Evolutionary conservation across 805 yeast species (phyloP).

Genomic region (Candida ascalaphidarum): DNA sequence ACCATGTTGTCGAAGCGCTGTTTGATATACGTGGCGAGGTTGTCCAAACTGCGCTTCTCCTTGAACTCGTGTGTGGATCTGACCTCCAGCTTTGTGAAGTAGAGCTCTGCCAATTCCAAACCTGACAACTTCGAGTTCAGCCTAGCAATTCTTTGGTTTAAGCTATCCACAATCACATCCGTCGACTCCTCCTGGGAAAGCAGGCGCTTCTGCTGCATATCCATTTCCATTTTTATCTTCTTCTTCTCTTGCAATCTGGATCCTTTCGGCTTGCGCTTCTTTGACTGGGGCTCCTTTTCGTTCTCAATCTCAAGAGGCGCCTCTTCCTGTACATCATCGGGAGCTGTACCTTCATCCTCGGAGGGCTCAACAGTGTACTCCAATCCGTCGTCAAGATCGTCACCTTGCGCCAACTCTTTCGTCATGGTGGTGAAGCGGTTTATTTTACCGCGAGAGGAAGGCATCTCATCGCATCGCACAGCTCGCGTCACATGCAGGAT

Average conservation of each 20-base stretch:
- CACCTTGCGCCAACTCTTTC: conserved; percentile 29
- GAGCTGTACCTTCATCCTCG: conserved; percentile 22
- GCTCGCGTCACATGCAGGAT: too few relatives aligned
- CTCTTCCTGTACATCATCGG: conserved; percentile 17
- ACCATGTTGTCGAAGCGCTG: conserved; percentile 40
- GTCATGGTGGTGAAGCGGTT: too few relatives aligned
- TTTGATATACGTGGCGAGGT: conserved; percentile 47
- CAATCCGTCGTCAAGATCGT: conserved; percentile 75
- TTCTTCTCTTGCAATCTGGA: conserved; percentile 56
- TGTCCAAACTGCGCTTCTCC: conserved; percentile 45
- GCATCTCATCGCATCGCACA: too few relatives aligned
- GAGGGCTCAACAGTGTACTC: conserved; percentile 44
- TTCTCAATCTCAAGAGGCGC: conserved; percentile 7
- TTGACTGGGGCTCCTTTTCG: conserved; percentile 6
- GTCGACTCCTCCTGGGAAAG: conserved; percentile 45
- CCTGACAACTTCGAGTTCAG: conserved; percentile 62
- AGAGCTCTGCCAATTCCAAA: conserved; percentile 63
- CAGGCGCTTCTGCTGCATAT: conserved; percentile 45
- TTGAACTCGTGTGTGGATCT: conserved; percentile 52
- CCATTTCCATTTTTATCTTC: conserved; percentile 58
- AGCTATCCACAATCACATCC: conserved; percentile 56
- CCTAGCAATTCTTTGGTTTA: conserved; percentile 53
- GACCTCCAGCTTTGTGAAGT: conserved; percentile 48
- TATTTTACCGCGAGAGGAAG: too few relatives aligned
- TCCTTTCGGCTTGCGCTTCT: conserved; percentile 14